Conservation (phyloP, 2,329 filamentous ascomycete species). For the Epichloe coenophiala region DNA sequence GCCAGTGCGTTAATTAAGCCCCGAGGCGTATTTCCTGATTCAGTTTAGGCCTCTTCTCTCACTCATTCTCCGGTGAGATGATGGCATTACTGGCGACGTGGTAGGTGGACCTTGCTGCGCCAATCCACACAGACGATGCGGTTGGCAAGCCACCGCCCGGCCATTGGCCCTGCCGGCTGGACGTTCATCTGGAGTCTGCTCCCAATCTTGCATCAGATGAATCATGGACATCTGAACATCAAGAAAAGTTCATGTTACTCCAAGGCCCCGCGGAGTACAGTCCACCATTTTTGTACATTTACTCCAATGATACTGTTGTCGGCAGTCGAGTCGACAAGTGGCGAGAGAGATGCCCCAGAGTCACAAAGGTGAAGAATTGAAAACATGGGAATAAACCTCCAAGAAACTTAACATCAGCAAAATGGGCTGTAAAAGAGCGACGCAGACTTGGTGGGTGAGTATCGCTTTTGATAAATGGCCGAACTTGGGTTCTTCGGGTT, state of each 20-base stretch:
- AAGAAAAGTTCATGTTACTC: not conserved
- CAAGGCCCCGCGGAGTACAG: too few species aligned
- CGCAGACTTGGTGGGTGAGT: not conserved
- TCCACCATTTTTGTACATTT: too few species aligned
- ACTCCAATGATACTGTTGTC: too few species aligned
- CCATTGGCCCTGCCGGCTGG: not conserved
- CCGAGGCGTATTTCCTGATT: not conserved
- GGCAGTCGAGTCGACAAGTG: too few species aligned
- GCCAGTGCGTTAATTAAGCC: not conserved
- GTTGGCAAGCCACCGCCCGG: not conserved
- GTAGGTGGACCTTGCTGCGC: not conserved
- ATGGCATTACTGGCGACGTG: not conserved
- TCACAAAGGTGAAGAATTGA: not conserved
- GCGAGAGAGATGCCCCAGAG: too few species aligned
- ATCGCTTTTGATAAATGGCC: not conserved
- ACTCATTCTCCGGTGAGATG: constrained; percentile 1
- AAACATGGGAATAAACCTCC: not conserved
- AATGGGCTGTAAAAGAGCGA: not conserved
- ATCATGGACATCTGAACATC: not conserved
- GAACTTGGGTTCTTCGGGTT: too few species aligned
- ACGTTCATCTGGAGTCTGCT: not conserved
- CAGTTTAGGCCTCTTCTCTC: constrained; percentile 2
- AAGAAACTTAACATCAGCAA: not conserved
- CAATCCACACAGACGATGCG: not conserved
- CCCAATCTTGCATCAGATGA: not conserved